phyloP scores from a whole-genome alignment of 371 early-diverging fungal genomes.

The Syncephalastrum contaminatum region DNA sequence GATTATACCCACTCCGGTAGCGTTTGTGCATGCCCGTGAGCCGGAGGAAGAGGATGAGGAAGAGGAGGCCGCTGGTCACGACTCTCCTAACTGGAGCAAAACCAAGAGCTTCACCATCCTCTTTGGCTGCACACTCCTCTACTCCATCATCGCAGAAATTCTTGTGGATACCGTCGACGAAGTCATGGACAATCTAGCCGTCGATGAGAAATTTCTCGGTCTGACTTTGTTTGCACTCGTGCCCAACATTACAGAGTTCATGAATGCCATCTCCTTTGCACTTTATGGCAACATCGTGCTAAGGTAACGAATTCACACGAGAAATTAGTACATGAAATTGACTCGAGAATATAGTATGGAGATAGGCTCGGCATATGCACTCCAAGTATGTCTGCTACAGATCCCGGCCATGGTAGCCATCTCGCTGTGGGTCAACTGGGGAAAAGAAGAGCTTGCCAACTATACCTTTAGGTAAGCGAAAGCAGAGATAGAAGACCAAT shows the following conservation, averaged over 20 bases:
- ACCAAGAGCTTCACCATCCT: conserved; percentile 78
- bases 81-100: conserved; percentile 91
- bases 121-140: conserved; percentile 81
- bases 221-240: conserved; percentile 93
- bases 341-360: conserved; percentile 60
- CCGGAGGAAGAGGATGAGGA: conserved; percentile 62
- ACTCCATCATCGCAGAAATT: conserved; percentile 86
- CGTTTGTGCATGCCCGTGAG: conserved; percentile 47
- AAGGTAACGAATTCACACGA: conserved; percentile 37
- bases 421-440: conserved; percentile 68
- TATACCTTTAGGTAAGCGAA: conserved; percentile 51
- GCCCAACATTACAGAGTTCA: conserved; percentile 94
- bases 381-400: conserved; percentile 93
- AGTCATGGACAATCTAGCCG: conserved; percentile 59
- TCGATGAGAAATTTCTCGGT: conserved; percentile 90
- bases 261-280: conserved; percentile 96
- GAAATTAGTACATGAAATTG: not conserved
- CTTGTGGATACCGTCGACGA: conserved; percentile 76
- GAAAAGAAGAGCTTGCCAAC: conserved; percentile 31
- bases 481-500: not conserved
- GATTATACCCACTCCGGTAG: conserved; percentile 18
- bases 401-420: conserved; percentile 93
- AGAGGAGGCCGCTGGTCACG: conserved; percentile 81
- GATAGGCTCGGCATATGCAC: conserved; percentile 94
- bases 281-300: conserved; percentile 89